Percentiles rank a stretch among this genome's conserved stretches.
Evolutionary conservation across 768 basidiomycete genomes (phyloP).

Genomic region (Boletus rufocinnamomeus): DNA sequence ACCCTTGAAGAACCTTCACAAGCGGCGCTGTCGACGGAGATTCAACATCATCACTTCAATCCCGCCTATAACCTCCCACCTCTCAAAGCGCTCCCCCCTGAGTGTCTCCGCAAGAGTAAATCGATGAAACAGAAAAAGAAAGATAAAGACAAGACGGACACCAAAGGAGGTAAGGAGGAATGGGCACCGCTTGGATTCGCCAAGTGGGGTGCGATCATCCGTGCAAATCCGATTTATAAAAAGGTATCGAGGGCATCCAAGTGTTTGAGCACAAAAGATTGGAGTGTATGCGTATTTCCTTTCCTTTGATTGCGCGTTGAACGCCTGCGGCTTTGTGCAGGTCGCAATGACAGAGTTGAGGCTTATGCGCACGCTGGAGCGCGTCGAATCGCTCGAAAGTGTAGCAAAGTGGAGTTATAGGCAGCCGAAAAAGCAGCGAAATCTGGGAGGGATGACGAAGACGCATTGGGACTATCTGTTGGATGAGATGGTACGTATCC

Average conservation of each 20-base stretch:
- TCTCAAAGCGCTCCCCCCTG: slow-evolving; percentile 53
- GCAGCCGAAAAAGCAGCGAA: slow-evolving; percentile 93
- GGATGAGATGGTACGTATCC: slow-evolving; percentile 84
- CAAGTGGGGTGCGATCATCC: slow-evolving; percentile 73
- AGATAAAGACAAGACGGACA: slow-evolving; percentile 51
- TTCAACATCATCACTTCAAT: slow-evolving; percentile 42
- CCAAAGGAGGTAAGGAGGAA: slow-evolving; percentile 59
- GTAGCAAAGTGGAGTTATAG: slow-evolving; percentile 87
- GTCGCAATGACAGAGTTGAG: slow-evolving; percentile 79
- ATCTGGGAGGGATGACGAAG: slow-evolving; percentile 71
- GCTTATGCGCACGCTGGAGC: slow-evolving; percentile 76
- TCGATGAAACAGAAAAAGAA: slow-evolving; percentile 52
- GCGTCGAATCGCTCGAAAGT: slow-evolving; percentile 81
- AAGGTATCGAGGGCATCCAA: slow-evolving; percentile 71
- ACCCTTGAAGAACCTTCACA: slow-evolving; percentile 20
- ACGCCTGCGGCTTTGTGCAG: slow-evolving; percentile 37
- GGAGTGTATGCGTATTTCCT: slow-evolving; percentile 61
- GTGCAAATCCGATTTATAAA: slow-evolving; percentile 75
- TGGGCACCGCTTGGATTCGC: slow-evolving; percentile 64
- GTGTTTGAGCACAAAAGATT: slow-evolving; percentile 77
- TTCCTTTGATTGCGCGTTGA: not conserved
- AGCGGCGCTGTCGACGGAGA: slow-evolving; percentile 18
- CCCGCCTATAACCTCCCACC: slow-evolving; percentile 57
- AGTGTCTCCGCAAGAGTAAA: slow-evolving; percentile 53
- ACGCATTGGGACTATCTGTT: slow-evolving; percentile 95